Conservation (phyloP, 768 basidiomycete genomes). For the Phanerochaete carnosa region DNA sequence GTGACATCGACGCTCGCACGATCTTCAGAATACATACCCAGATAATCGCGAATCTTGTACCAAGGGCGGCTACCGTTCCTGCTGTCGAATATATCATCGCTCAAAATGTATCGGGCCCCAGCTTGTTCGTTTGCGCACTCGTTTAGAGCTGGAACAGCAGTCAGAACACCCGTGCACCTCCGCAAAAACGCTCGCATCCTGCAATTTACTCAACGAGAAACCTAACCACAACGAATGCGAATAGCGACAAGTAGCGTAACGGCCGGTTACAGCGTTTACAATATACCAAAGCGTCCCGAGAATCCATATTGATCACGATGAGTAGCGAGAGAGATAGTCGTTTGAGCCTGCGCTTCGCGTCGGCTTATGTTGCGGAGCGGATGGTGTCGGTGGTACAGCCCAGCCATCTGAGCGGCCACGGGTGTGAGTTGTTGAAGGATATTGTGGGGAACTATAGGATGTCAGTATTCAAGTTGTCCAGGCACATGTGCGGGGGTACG, state of each 20-base stretch:
- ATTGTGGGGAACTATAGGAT: slow-evolving; percentile 6
- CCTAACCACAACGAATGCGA: background rate
- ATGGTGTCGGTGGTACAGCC: background rate
- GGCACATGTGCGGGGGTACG: background rate
- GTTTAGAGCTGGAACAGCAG: background rate
- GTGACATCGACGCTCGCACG: no score
- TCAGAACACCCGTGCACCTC: background rate
- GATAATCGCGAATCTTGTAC: no score
- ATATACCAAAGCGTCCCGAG: background rate
- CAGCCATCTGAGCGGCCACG: slow-evolving; percentile 8
- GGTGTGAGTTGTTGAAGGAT: background rate
- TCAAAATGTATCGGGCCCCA: no score
- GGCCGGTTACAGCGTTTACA: background rate
- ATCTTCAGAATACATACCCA: no score
- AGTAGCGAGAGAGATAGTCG: background rate
- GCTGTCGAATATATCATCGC: no score
- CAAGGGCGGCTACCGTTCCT: no score
- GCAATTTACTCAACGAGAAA: background rate
- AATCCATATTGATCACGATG: background rate
- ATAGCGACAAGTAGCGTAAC: background rate
- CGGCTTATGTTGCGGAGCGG: background rate
- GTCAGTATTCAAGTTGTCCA: background rate
- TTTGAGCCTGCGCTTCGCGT: slow-evolving; percentile 6
- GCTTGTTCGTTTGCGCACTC: no score
- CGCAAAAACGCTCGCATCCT: background rate